Conservation (phyloP, 352 stramenopile species). For the Phytophthora niederhauseri region DNA sequence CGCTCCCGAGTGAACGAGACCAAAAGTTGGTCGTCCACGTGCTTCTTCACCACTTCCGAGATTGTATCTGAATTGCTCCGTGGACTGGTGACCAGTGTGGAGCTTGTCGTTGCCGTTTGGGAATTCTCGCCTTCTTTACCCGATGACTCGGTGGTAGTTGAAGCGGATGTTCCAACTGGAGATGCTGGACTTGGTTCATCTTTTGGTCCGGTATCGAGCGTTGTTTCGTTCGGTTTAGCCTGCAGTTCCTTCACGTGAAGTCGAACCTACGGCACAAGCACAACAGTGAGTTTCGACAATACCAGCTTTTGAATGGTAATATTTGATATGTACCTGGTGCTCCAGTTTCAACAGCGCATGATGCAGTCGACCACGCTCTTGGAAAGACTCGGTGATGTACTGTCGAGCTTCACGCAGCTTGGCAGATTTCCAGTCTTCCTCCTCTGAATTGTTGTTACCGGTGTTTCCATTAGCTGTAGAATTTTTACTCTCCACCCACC, state of each 20-base stretch:
- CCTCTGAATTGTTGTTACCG: conserved; percentile 31
- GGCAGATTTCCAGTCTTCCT: conserved; percentile 26
- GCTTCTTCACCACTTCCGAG: conserved; percentile 9
- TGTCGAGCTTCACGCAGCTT: conserved; percentile 58
- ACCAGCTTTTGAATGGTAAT: not conserved
- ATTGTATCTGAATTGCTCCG: not conserved
- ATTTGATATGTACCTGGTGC: conserved; percentile 49
- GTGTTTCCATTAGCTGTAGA: not conserved
- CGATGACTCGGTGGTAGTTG: not conserved
- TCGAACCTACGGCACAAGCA: conserved; percentile 16
- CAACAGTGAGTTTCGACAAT: conserved; percentile 1
- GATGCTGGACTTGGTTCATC: not conserved
- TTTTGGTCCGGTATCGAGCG: conserved; percentile 1
- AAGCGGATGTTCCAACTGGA: not conserved
- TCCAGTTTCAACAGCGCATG: conserved; percentile 80
- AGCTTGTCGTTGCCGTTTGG: not conserved
- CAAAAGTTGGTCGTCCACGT: conserved; percentile 11
- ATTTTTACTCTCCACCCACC: conserved; percentile 30
- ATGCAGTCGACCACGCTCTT: conserved; percentile 84
- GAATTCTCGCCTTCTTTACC: not conserved
- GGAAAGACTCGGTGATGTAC: conserved; percentile 86
- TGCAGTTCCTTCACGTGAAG: conserved; percentile 18
- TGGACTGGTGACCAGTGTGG: not conserved
- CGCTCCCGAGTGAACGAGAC: conserved; percentile 15
- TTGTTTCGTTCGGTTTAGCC: not conserved